These are phyloP conservation scores for Styphnolobium japonicum DNA, from an alignment of 306 rosid species.

Conservation along the genomic window DNA sequence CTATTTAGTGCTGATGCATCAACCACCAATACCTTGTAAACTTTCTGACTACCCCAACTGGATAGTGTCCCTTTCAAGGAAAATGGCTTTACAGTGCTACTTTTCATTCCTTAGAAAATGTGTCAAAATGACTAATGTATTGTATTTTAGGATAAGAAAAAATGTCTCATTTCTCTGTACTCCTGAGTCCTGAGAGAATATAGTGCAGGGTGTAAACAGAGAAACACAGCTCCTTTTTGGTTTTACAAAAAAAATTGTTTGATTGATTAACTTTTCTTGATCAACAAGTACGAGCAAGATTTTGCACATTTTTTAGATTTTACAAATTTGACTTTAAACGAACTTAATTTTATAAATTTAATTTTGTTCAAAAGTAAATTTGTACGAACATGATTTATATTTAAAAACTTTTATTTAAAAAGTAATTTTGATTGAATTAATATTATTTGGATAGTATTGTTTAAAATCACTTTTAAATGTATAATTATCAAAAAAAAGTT, in stretches of 20 bases:
- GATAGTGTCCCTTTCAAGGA: slow-evolving; percentile 17
- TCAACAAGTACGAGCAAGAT: slow-evolving; percentile 32
- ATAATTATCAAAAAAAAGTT: too few species aligned
- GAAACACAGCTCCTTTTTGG: slow-evolving; percentile 28
- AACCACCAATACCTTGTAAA: slow-evolving; percentile 21
- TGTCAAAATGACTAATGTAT: background rate
- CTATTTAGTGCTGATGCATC: background rate
- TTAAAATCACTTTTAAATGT: too few species aligned
- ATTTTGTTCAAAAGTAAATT: too few species aligned
- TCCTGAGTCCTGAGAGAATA: slow-evolving; percentile 17
- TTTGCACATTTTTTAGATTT: slow-evolving; percentile 18
- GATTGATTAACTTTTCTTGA: slow-evolving; percentile 38
- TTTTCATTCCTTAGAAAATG: slow-evolving; percentile 14
- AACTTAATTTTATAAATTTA: too few species aligned
- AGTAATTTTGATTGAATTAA: too few species aligned
- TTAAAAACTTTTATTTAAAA: too few species aligned
- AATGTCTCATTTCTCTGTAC: background rate
- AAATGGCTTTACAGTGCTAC: slow-evolving; percentile 24
- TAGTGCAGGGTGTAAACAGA: slow-evolving; percentile 21
- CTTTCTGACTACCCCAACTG: slow-evolving; percentile 18
- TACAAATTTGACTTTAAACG: too few species aligned
- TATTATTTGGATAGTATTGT: too few species aligned
- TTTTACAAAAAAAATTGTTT: slow-evolving; percentile 36
- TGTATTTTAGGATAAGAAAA: background rate
- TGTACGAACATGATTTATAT: too few species aligned